Evolutionary conservation across 768 basidiomycete species (phyloP).

Genomic region (Boletus huronensis): DNA sequence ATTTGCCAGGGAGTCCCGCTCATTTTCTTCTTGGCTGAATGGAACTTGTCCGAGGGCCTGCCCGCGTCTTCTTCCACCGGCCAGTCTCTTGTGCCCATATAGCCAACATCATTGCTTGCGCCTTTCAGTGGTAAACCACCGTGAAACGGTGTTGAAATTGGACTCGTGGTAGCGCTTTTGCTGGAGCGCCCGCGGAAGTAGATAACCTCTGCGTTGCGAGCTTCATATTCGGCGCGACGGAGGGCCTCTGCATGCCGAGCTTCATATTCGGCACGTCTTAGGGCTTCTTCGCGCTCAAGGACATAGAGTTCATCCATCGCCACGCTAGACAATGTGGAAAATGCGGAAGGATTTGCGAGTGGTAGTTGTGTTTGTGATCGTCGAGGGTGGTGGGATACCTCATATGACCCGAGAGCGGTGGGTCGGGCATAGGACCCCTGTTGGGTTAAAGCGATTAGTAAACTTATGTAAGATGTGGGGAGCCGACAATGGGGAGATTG

Average conservation of each 20-base stretch:
- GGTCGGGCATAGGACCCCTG: conserved; percentile 59
- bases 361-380: conserved; percentile 28
- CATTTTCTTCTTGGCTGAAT: conserved; percentile 41
- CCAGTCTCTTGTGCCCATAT: conserved; percentile 41
- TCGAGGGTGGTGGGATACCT: conserved; percentile 31
- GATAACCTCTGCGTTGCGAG: conserved; percentile 45
- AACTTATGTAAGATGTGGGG: conserved; percentile 29
- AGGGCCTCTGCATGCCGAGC: conserved; percentile 67
- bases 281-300: conserved; percentile 82
- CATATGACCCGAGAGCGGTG: conserved; percentile 47
- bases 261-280: conserved; percentile 85
- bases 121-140: conserved; percentile 18
- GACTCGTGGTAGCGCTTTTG: conserved; percentile 70
- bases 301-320: conserved; percentile 89
- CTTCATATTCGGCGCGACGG: conserved; percentile 61
- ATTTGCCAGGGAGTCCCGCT: conserved; percentile 58
- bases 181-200: conserved; percentile 38
- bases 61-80: conserved; percentile 25
- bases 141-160: conserved; percentile 46
- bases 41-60: conserved; percentile 25
- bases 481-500: conserved; percentile 17
- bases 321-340: conserved; percentile 66
- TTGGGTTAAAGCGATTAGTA: conserved; percentile 15
- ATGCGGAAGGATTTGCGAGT: conserved; percentile 42
- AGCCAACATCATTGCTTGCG: conserved; percentile 36